Conservation (phyloP, 192 early-diverging fungal species). For the Podila clonocystis region DNA sequence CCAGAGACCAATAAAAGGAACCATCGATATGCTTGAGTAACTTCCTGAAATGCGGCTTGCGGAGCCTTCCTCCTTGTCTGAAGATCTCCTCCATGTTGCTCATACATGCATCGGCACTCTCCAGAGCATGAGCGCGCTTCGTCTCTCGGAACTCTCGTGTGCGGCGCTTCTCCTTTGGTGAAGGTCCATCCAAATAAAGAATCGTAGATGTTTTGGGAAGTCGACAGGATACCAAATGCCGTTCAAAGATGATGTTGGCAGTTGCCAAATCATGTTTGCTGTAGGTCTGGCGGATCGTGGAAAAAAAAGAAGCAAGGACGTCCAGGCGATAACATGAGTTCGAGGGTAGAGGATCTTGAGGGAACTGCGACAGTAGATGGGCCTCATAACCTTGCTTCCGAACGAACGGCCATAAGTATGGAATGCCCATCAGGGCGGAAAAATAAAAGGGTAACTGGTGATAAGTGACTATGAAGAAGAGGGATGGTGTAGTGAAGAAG, state of each 20-base stretch:
- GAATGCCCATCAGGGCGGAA: background rate
- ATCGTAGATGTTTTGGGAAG: background rate
- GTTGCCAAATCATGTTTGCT: background rate
- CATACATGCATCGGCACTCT: no score
- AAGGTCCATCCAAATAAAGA: conserved; percentile 2
- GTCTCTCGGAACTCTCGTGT: no score
- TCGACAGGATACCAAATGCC: background rate
- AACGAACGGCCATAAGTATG: background rate
- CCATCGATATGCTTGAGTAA: no score
- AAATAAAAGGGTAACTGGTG: no score
- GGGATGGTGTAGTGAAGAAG: background rate
- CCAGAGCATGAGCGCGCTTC: no score
- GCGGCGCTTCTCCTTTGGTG: conserved; percentile 7
- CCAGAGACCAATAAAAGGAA: no score
- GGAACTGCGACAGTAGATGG: background rate
- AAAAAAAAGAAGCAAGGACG: background rate
- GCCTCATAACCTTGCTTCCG: background rate
- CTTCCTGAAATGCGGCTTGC: no score
- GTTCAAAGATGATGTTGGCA: conserved; percentile 1
- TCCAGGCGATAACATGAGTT: background rate
- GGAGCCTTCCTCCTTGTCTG: no score
- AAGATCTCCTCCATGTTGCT: no score
- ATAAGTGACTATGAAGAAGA: no score
- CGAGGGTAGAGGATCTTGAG: background rate
- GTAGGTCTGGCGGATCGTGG: background rate